Base-by-base conservation (phyloP, 2,329 filamentous ascomycete species). In the Xylaria sp. region DNA sequence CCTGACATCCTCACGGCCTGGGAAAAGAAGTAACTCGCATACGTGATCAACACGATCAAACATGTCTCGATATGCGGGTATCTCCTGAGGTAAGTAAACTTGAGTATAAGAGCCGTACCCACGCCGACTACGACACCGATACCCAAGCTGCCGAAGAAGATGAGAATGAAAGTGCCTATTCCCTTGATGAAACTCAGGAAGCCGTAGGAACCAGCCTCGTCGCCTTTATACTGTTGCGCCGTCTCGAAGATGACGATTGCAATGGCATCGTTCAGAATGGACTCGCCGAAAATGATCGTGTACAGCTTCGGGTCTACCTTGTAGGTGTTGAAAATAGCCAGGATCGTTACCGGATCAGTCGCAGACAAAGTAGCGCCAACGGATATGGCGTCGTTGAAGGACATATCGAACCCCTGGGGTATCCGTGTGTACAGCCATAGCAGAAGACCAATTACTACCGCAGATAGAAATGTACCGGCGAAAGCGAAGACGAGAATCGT, bases 171-270 rank as follows among this genome's bases (percentile, higher is more conserved):
- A 69, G 96, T 89, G 55, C 94, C 93, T 57, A 94, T 88, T 71
- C 90, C 93, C 74, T 96, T 92, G 66, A 99, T 89, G 63, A 97
- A 80, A 73, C 89, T 94, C 65, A 94, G 75, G 55, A 96, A 77
- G 30, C 90, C 91, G 57, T 95, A 80, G 64, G 86, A 85, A 11
- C 83, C 81, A n/a, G 83, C 83, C 35, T 85, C 83, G 30, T 88
- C 90, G 63, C 88, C 87, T 72, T 87, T 92, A 75, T 97, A 96
- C 73, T 90, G 89, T 73, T 97, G 93, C 9, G 94, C 94, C 3
- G 94, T 97, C 78, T 99, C 93, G 76, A 99, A 99, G 67, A 99
- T 85, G 71, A 99, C 94, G 74, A 99, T 99, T 65, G 94, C 94
- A 71, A 99, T 93, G 50, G 94, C 94, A 78, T 99, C 94, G 74